Conservation (phyloP, 176 grass and related monocot genomes). For the Oryza coarctata region DNA sequence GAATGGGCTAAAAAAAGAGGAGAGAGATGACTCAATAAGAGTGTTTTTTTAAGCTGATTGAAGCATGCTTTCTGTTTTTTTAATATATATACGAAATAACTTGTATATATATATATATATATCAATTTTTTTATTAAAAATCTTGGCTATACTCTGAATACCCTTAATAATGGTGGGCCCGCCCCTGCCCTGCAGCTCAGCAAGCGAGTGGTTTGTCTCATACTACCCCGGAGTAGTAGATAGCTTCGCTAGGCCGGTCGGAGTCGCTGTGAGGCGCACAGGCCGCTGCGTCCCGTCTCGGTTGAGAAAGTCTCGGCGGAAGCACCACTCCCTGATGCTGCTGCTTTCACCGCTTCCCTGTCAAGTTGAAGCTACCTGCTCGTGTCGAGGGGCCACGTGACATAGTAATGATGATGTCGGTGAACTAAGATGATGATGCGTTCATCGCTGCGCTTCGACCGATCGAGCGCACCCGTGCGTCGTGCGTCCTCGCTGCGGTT, state of each 20-base stretch:
- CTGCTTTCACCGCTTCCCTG: constrained; percentile 5
- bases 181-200: no score
- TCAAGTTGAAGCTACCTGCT: background rate
- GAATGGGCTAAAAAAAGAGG: no score
- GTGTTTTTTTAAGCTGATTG: no score
- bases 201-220: no score
- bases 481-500: background rate
- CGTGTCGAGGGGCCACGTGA: background rate
- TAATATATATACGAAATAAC: no score
- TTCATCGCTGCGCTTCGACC: background rate
- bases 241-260: background rate
- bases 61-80: no score
- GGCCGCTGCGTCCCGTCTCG: background rate
- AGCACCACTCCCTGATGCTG: background rate
- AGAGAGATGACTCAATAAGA: no score
- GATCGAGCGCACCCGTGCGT: background rate
- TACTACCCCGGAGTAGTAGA: background rate
- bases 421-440: background rate
- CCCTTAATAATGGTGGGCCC: no score
- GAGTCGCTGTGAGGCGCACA: background rate
- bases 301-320: background rate
- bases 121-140: no score
- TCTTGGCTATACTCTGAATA: no score
- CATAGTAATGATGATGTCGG: background rate
- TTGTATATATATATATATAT: no score